These are phyloP conservation scores for Pseudopithomyces maydicus DNA, from an alignment of 2,329 filamentous ascomycete species.

Conservation along the genomic window DNA sequence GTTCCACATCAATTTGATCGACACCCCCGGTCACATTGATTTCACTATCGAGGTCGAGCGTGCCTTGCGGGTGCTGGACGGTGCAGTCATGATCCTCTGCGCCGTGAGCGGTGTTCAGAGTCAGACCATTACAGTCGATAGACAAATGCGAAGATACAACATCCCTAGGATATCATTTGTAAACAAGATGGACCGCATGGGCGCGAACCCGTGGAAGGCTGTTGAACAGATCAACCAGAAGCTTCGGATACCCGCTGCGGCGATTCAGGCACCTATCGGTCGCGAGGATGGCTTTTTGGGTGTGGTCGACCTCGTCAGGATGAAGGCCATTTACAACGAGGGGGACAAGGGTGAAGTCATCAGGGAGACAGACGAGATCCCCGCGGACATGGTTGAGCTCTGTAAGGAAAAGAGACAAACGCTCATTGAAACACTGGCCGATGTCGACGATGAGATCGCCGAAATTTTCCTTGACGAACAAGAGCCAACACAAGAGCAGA, in stretches of 20 bases:
- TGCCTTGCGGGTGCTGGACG: constrained; percentile 90
- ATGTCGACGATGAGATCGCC: constrained; percentile 97
- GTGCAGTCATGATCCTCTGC: constrained; percentile 97
- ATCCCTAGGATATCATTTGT: constrained; percentile 94
- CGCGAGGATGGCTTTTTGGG: constrained; percentile 89
- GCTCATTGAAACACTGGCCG: constrained; percentile 92
- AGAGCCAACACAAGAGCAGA: constrained; percentile 77
- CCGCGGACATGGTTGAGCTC: constrained; percentile 75
- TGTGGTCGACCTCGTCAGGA: constrained; percentile 88
- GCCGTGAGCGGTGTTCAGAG: constrained; percentile 96
- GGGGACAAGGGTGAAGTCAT: constrained; percentile 79
- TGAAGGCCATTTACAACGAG: constrained; percentile 93
- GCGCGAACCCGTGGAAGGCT: constrained; percentile 96
- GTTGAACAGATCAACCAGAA: constrained; percentile 98
- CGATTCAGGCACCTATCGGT: constrained; percentile 93
- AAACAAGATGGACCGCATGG: constrained; percentile 99
- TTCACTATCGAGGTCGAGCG: constrained; percentile 99
- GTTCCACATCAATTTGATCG: constrained; percentile 98
- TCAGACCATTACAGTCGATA: constrained; percentile 96
- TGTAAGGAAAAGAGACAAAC: constrained; percentile 81
- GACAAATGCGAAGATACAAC: constrained; percentile 98
- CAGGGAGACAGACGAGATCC: constrained; percentile 77
- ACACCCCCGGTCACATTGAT: constrained; percentile 97
- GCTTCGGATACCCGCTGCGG: constrained; percentile 88
- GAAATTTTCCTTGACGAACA: constrained; percentile 91